Evolutionary conservation across 139 green algal genomes (phyloP), one percentile per base, ranked within the genome.

Genomic region (Monoraphidium neglectum): DNA sequence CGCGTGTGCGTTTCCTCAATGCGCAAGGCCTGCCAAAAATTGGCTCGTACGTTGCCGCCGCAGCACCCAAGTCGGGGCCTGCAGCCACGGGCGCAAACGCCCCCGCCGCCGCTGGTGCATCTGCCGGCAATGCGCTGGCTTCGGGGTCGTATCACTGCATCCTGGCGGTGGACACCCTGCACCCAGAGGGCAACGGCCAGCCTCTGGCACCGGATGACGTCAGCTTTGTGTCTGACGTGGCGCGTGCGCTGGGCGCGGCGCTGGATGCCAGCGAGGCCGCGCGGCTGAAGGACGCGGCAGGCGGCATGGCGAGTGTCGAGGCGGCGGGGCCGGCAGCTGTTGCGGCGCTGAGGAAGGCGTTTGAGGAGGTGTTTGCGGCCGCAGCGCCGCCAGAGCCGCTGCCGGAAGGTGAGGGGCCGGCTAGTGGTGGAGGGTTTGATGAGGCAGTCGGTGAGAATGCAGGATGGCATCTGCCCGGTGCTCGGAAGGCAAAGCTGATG

Each of bases 121-220:
- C 51, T 60, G 51, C 51, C n/a, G n/a, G n/a, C n/a, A n/a, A n/a
- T n/a, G n/a, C n/a, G n/a, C n/a, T n/a, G n/a, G n/a, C n/a, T n/a
- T n/a, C 43, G 43, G 43, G 43, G 43, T 8, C 8, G 43, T 51
- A 21, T 12, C 43, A 51, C 43, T 51, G 43, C n/a, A 56, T 92
- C 24, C 72, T 92, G 66, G 84, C 82, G 2, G 87, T 77, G 36
- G 87, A 92, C 59, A 92, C 82, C 2, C 76, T 92, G 68, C 81
- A 88, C 56, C 87, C 87, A 1, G 82, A 89, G 57, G 82, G 76
- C 18, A 59, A 37, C 51, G 87, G 84, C n/a, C 87, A 89, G 79
- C 68, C 87, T 5, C 68, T 91, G 36, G 68, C 46, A 0, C 32
- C 75, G 8, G 79, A 82, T 3, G 15, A 78, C 32, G 73, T 79